phyloP scores from a whole-genome alignment of 176 grass and related monocot species.

The Rhynchospora pubera region DNA sequence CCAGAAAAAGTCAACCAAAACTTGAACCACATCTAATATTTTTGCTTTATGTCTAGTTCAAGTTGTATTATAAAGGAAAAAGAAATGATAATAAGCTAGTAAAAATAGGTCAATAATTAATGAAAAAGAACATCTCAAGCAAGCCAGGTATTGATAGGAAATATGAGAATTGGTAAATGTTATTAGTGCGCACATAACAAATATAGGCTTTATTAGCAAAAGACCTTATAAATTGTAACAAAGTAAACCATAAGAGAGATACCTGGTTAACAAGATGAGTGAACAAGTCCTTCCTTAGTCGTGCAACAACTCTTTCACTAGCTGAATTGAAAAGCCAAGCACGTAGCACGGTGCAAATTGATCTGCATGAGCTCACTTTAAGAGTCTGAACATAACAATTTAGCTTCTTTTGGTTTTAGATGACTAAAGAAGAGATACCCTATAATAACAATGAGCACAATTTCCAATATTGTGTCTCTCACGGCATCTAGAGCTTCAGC shows the following conservation, averaged over 20 bases:
- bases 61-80: not conserved
- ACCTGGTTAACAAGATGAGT: constrained; percentile 90
- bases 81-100: constrained; percentile 1
- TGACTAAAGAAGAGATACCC: constrained; percentile 44
- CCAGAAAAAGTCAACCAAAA: not conserved
- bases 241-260: not conserved
- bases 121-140: not conserved
- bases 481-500: constrained; percentile 66
- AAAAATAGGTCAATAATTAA: not conserved
- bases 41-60: not conserved
- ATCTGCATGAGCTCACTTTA: constrained; percentile 46
- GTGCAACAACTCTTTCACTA: constrained; percentile 93
- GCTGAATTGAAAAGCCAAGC: constrained; percentile 93
- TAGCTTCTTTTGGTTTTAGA: not conserved
- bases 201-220: not conserved
- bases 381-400: constrained; percentile 17
- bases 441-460: constrained; percentile 68
- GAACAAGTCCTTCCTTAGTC: constrained; percentile 89
- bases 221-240: not conserved
- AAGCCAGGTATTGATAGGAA: not conserved
- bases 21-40: not conserved
- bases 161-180: not conserved
- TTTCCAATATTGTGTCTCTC: constrained; percentile 62
- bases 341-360: constrained; percentile 71
- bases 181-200: not conserved